Percentiles rank a stretch among this genome's conserved stretches.
These are phyloP conservation scores for Nowakowskiella sp. DNA, from an alignment of 192 early-diverging fungal species.

Conservation along the genomic window DNA sequence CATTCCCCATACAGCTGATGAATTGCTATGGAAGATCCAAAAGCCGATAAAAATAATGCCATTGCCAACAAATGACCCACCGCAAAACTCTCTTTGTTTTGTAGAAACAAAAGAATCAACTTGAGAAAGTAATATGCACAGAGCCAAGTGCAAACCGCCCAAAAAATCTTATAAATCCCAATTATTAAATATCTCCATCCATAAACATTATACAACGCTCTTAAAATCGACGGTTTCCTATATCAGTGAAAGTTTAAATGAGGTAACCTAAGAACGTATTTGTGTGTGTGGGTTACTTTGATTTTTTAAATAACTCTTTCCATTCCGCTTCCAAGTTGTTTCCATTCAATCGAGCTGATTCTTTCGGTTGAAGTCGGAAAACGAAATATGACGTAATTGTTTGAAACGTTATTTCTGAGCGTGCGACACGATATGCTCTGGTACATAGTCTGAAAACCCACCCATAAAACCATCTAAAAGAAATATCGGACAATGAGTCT, in stretches of 20 bases:
- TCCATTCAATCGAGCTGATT: no score
- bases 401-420: no score
- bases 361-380: no score
- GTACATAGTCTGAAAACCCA: no score
- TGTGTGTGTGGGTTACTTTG: no score
- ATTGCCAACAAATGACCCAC: slow-evolving; percentile 49
- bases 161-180: slow-evolving; percentile 52
- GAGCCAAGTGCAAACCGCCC: slow-evolving; percentile 54
- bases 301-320: no score
- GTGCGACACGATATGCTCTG: no score
- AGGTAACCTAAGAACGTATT: slow-evolving; percentile 8
- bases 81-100: slow-evolving; percentile 11
- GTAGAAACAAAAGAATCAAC: slow-evolving; percentile 3
- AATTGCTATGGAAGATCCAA: slow-evolving; percentile 31
- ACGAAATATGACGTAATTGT: no score
- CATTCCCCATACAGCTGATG: slow-evolving; percentile 38
- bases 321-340: no score
- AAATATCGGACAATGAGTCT: no score
- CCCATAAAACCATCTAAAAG: no score
- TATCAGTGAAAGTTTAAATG: slow-evolving; percentile 1
- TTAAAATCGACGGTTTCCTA: slow-evolving; percentile 45
- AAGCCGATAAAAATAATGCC: slow-evolving; percentile 40
- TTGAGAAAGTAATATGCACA: slow-evolving; percentile 49
- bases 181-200: slow-evolving; percentile 43
- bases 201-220: slow-evolving; percentile 44